Conservation (phyloP, 495 filamentous ascomycete genomes). For the Aspergillus nanangensis region DNA sequence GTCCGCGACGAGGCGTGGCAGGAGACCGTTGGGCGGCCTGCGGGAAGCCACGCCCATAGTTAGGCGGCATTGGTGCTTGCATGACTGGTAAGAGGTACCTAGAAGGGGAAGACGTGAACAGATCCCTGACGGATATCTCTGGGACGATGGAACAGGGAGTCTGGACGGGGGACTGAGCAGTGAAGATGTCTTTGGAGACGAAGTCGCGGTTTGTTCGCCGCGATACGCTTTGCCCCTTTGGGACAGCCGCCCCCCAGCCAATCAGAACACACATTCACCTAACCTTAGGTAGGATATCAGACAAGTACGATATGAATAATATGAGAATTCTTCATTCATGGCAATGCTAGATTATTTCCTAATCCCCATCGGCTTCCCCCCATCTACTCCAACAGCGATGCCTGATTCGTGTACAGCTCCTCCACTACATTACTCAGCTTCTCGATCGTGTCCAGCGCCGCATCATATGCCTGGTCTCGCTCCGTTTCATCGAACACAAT, state of each 20-base stretch:
- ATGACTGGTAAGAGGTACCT: slow-evolving; percentile 20
- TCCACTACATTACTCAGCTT: slow-evolving; percentile 98
- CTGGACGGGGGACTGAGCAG: no score
- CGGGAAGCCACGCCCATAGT: slow-evolving; percentile 41
- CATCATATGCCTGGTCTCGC: slow-evolving; percentile 89
- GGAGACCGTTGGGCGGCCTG: slow-evolving; percentile 40
- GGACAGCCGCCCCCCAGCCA: slow-evolving; percentile 7
- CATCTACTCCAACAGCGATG: slow-evolving; percentile 78
- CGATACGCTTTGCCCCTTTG: slow-evolving; percentile 37
- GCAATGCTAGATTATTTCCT: no score
- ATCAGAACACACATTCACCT: neutral
- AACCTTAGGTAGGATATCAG: neutral
- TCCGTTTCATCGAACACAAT: slow-evolving; percentile 95
- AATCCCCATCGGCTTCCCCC: neutral
- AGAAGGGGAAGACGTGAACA: no score
- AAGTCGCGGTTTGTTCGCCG: slow-evolving; percentile 38
- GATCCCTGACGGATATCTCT: neutral
- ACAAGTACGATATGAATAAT: no score
- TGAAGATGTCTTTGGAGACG: no score
- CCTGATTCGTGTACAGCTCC: slow-evolving; percentile 95
- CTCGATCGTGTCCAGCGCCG: slow-evolving; percentile 90
- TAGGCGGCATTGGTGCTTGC: slow-evolving; percentile 42
- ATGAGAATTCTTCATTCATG: no score
- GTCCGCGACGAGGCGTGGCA: slow-evolving; percentile 43
- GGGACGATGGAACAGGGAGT: neutral